Evolutionary conservation across 2,329 filamentous ascomycete genomes (phyloP).

Genomic region (Colletotrichum cereale): DNA sequence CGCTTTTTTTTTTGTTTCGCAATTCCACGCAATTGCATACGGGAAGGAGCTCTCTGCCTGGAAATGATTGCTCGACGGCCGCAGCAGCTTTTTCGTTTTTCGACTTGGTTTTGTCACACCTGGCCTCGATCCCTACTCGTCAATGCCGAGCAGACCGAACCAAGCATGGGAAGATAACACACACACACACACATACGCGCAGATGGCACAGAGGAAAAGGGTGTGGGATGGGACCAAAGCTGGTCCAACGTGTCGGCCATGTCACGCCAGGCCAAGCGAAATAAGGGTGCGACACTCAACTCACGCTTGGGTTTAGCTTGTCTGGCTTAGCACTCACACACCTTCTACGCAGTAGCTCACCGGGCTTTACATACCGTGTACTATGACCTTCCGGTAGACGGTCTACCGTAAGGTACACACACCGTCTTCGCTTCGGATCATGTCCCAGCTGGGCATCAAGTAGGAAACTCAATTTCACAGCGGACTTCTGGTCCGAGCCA

Average conservation of each 20-base stretch:
- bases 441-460: slow-evolving; percentile 37
- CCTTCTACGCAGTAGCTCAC: slow-evolving; percentile 2
- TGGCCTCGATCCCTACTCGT: background rate
- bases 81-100: background rate
- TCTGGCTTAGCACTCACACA: slow-evolving; percentile 9
- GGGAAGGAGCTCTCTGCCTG: background rate
- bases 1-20: slow-evolving; percentile 31
- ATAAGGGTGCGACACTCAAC: slow-evolving; percentile 8
- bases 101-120: background rate
- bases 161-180: slow-evolving; percentile 1
- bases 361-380: background rate
- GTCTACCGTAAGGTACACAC: background rate
- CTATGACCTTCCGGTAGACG: too few species aligned
- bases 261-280: slow-evolving; percentile 10
- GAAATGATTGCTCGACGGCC: background rate
- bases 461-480: slow-evolving; percentile 40
- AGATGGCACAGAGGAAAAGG: background rate
- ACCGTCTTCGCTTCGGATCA: slow-evolving; percentile 38
- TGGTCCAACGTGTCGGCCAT: background rate
- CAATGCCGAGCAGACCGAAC: slow-evolving; percentile 29
- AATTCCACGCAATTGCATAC: slow-evolving; percentile 8
- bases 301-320: slow-evolving; percentile 4
- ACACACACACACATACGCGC: background rate
- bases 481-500: slow-evolving; percentile 27
- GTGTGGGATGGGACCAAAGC: background rate